Conservation (phyloP, 225 moss, liverwort and hornwort genomes). For the Lunularia cruciata region DNA sequence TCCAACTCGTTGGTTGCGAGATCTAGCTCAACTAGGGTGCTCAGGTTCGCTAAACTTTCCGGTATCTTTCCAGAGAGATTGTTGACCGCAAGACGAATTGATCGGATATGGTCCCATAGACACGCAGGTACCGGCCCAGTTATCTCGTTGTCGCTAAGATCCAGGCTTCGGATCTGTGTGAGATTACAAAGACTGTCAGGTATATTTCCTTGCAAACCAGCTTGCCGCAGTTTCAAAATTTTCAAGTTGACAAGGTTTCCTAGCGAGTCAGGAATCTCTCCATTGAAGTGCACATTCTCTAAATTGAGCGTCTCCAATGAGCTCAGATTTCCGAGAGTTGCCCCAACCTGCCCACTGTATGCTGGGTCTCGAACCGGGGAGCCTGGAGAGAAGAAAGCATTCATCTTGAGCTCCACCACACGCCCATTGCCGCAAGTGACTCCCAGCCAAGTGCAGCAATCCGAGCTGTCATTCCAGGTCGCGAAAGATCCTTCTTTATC, state of each 20-base stretch:
- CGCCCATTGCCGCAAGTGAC: slow-evolving; percentile 15
- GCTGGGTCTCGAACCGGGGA: background rate
- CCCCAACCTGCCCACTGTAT: slow-evolving; percentile 6
- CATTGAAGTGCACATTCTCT: slow-evolving; percentile 24
- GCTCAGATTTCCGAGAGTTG: slow-evolving; percentile 15
- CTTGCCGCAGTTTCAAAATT: slow-evolving; percentile 1
- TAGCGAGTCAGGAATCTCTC: slow-evolving; percentile 29
- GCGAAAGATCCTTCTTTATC: slow-evolving; percentile 7
- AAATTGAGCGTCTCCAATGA: slow-evolving; percentile 1
- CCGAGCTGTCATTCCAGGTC: slow-evolving; percentile 6
- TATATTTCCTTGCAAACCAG: slow-evolving; percentile 25
- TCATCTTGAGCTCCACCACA: slow-evolving; percentile 11
- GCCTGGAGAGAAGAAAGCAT: background rate
- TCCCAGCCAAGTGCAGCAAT: slow-evolving; percentile 22
- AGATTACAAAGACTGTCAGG: slow-evolving; percentile 32
- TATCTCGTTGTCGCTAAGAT: slow-evolving; percentile 49
- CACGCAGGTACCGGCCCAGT: slow-evolving; percentile 50
- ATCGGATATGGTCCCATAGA: slow-evolving; percentile 30
- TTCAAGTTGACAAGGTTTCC: slow-evolving; percentile 14
- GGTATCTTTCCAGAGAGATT: slow-evolving; percentile 43
- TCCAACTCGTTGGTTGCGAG: slow-evolving; percentile 44
- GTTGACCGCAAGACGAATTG: slow-evolving; percentile 52
- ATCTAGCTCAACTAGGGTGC: slow-evolving; percentile 38
- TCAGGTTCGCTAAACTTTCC: slow-evolving; percentile 32
- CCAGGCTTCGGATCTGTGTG: slow-evolving; percentile 23